Conservation (phyloP, 768 basidiomycete genomes). For the Clitopilus passeckerianus region DNA sequence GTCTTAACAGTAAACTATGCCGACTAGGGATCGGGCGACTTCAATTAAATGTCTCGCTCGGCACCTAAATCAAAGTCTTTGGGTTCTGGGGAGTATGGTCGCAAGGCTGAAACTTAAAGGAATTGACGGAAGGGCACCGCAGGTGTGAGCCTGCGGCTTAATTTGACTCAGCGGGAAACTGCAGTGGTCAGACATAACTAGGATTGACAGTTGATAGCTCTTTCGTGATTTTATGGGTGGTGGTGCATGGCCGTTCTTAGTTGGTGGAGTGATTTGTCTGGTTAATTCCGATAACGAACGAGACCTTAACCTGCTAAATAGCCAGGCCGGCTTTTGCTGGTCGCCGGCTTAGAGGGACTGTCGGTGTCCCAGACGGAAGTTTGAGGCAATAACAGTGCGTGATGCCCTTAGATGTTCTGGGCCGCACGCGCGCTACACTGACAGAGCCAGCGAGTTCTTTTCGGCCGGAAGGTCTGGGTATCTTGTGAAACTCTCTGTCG, state of each 20-base stretch:
- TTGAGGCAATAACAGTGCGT: constrained; percentile 91
- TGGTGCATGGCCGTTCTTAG: constrained; percentile 89
- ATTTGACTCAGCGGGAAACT: constrained; percentile 11
- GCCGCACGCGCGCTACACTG: constrained; percentile 86
- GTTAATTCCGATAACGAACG: constrained; percentile 95
- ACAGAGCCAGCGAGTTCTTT: constrained; percentile 81
- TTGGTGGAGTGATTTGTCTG: constrained; percentile 95
- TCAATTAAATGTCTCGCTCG: too few relatives aligned
- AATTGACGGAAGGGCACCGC: constrained; percentile 82
- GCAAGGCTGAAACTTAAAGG: too few relatives aligned
- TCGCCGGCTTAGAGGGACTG: constrained; percentile 80
- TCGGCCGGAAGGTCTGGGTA: constrained; percentile 54
- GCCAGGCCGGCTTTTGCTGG: constrained; percentile 54
- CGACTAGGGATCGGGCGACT: too few relatives aligned
- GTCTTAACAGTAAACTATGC: too few relatives aligned
- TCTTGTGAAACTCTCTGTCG: constrained; percentile 77
- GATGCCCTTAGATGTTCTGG: constrained; percentile 90
- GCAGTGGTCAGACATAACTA: constrained; percentile 47
- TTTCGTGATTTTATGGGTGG: constrained; percentile 70
- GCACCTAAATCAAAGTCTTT: too few relatives aligned
- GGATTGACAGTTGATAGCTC: constrained; percentile 70
- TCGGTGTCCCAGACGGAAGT: constrained; percentile 77
- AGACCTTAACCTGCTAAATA: constrained; percentile 41
- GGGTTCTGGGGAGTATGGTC: constrained; percentile 72
- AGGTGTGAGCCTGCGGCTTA: constrained; percentile 49